phyloP scores from a whole-genome alignment of 495 filamentous ascomycete genomes.

The Parathielavia hyrcaniae region DNA sequence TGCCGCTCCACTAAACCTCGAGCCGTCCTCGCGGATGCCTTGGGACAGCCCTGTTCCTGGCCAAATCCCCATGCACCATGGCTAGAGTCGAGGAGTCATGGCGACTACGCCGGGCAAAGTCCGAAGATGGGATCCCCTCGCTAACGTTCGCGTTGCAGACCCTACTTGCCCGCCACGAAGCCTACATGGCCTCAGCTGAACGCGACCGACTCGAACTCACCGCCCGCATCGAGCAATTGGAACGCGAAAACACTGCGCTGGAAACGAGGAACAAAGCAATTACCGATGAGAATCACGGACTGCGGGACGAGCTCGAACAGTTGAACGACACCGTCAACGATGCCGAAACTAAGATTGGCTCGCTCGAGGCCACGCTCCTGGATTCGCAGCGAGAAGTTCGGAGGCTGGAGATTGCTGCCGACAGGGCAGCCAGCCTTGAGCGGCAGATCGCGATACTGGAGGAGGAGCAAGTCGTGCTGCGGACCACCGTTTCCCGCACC shows the following conservation, averaged over 20 bases:
- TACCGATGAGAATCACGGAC: conserved; percentile 68
- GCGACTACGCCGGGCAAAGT: conserved; percentile 9
- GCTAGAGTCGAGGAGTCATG: conserved; percentile 3
- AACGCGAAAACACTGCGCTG: conserved; percentile 67
- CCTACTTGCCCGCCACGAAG: conserved; percentile 82
- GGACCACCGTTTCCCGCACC: conserved; percentile 56
- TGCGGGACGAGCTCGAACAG: conserved; percentile 75
- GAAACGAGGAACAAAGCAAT: conserved; percentile 66
- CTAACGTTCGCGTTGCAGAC: conserved; percentile 65
- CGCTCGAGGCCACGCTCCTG: conserved; percentile 64
- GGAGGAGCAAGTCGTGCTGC: conserved; percentile 66
- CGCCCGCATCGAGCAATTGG: conserved; percentile 64
- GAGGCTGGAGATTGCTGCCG: conserved; percentile 63
- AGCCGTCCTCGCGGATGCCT: background rate
- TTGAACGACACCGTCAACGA: conserved; percentile 68
- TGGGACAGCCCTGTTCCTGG: background rate
- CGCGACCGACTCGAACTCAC: conserved; percentile 66
- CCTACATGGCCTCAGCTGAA: conserved; percentile 85
- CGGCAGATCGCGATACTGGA: conserved; percentile 70
- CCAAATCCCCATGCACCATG: conserved; percentile 11
- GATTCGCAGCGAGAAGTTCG: conserved; percentile 70
- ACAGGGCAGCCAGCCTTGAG: conserved; percentile 70
- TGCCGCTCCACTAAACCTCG: background rate
- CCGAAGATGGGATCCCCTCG: conserved; percentile 19
- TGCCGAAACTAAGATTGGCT: conserved; percentile 66